Conservation (phyloP, 352 stramenopile genomes). For the Halophytophthora batemanensis region DNA sequence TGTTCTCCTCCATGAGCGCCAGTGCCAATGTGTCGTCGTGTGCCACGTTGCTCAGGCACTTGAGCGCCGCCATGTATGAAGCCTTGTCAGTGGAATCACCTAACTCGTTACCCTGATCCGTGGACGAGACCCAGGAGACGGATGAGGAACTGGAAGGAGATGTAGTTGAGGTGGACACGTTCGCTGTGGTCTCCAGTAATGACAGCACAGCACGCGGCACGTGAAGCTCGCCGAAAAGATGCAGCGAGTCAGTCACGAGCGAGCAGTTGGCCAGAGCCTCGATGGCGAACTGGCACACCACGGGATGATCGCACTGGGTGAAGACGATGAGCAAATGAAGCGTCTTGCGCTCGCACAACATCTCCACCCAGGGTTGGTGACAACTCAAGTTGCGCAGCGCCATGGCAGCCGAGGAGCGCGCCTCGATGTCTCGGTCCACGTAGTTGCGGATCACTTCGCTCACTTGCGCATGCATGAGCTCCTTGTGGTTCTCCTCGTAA, state of each 20-base stretch:
- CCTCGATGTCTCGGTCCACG: constrained; percentile 65
- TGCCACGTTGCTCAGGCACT: constrained; percentile 64
- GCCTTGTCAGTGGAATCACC: constrained; percentile 21
- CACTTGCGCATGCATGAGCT: constrained; percentile 76
- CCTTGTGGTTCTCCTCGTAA: constrained; percentile 76
- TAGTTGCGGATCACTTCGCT: constrained; percentile 68
- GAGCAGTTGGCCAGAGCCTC: constrained; percentile 78
- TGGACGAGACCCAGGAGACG: constrained; percentile 1
- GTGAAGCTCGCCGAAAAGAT: constrained; percentile 69
- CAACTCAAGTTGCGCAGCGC: constrained; percentile 73
- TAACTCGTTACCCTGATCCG: background rate
- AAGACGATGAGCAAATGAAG: constrained; percentile 60
- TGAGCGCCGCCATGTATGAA: constrained; percentile 67
- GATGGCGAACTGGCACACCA: constrained; percentile 62
- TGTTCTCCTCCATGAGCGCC: constrained; percentile 52
- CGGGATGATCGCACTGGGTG: constrained; percentile 40
- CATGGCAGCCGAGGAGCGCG: constrained; percentile 67
- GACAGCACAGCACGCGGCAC: constrained; percentile 45
- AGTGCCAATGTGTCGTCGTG: constrained; percentile 57
- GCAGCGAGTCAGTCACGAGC: constrained; percentile 63
- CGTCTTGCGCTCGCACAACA: constrained; percentile 74
- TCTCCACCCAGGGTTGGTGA: constrained; percentile 69
- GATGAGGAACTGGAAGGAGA: constrained; percentile 12
- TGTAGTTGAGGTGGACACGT: background rate
- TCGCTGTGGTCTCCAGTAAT: constrained; percentile 41